Evolutionary conservation across 192 early-diverging fungal species (phyloP), one percentile per base, ranked within the genome.

Genomic region (Umbelopsis ramanniana): DNA sequence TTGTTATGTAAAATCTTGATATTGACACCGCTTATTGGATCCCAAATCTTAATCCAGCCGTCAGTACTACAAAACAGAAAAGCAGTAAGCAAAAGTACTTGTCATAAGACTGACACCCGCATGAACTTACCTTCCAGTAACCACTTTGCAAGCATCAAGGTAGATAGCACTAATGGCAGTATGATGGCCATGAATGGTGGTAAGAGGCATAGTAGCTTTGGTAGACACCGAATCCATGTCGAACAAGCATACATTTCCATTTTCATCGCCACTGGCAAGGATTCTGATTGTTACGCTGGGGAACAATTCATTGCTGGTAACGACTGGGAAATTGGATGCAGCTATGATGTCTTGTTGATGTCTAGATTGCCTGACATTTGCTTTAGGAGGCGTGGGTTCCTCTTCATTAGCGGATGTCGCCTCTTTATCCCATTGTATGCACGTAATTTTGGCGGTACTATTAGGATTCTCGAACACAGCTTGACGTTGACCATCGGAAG

Each of bases 31-130:
- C 84, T 86, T 3, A 88, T 75, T 12, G 86, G 80, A 70, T 90
- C 85, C 79, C 83, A 81, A 35, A 82, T 67, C 52, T 86, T 83
- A 10, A 83, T 82, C 80, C 84, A 86, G 9, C 89, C 89, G 76
- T 90, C 87, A 38, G 68, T 73, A 23, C 84, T 84, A 77, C 26
- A 14, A 69, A 15, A 14, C 68, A 72, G 68, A 73, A 67, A 66
- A 66, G 8, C 0, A 66, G 23, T 66, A 10, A 14, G 14, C 29
- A 50, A n/a, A 29, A 22, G 1, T 52, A 24, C 43, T 14, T 45
- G 15, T 8, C 45, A 22, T 45, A 26, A n/a, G 15, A 2, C 8
- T 10, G 26, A 4, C 40, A 43, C 11, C 40, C 0, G 40, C 6
- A 43, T 43, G 0, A 43, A 14, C 38, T 45, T 29, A 76, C 74